phyloP scores from a whole-genome alignment of 1,284 basidiomycete genomes.

The Porogramme epimiltina region DNA sequence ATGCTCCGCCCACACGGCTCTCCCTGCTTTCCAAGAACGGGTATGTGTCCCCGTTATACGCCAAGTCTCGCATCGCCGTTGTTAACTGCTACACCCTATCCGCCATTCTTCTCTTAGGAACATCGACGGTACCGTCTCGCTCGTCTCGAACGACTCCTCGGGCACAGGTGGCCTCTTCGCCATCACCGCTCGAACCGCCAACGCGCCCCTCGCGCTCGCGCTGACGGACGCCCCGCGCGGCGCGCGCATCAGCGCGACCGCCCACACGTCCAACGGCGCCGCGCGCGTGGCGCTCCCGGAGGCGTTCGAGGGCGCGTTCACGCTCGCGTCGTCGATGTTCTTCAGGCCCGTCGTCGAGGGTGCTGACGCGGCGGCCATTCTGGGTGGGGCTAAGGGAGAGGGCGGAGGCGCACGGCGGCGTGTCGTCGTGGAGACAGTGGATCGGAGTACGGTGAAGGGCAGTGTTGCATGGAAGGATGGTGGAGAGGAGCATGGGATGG shows the following conservation, averaged over 20 bases:
- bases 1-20: not conserved
- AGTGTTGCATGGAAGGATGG: slow-evolving; percentile 10
- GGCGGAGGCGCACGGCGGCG: slow-evolving; percentile 37
- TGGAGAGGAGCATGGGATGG: not conserved
- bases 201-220: slow-evolving; percentile 32
- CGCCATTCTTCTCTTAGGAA: slow-evolving; percentile 23
- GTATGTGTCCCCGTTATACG: not conserved
- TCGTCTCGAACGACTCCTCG: slow-evolving; percentile 25
- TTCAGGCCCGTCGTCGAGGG: slow-evolving; percentile 3
- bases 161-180: slow-evolving; percentile 21
- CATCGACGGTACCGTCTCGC: slow-evolving; percentile 32
- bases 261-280: slow-evolving; percentile 32
- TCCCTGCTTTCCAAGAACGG: slow-evolving; percentile 4
- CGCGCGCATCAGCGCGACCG: slow-evolving; percentile 36
- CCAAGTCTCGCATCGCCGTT: not conserved
- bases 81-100: not conserved
- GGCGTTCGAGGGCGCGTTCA: slow-evolving; percentile 48
- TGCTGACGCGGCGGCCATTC: slow-evolving; percentile 23
- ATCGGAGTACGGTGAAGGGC: slow-evolving; percentile 8
- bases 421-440: slow-evolving; percentile 10
- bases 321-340: slow-evolving; percentile 24
- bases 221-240: slow-evolving; percentile 39
- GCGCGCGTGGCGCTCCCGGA: slow-evolving; percentile 35
- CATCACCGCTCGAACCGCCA: slow-evolving; percentile 27
- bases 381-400: too few relatives aligned